Conservation (phyloP, 768 basidiomycete genomes). For the Russula griseocarnosa region DNA sequence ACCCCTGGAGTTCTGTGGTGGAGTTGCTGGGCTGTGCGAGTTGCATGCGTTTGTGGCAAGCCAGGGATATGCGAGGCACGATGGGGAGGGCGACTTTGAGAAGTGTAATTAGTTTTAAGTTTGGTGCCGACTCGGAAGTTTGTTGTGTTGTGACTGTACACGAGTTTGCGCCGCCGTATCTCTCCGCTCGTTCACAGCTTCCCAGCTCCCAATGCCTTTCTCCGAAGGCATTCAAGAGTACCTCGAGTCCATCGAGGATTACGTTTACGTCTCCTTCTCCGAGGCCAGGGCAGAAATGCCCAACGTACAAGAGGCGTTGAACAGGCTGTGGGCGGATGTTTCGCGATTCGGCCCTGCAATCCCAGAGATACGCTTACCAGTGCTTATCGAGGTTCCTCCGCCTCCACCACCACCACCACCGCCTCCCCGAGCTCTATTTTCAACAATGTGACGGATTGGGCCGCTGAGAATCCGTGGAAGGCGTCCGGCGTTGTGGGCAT, state of each 20-base stretch:
- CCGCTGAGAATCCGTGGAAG: conserved; percentile 57
- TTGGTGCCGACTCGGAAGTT: neutral
- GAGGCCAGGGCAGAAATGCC: conserved; percentile 58
- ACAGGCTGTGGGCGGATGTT: conserved; percentile 74
- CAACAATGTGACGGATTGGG: conserved; percentile 49
- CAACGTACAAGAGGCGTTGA: conserved; percentile 58
- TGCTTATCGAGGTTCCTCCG: conserved; percentile 69
- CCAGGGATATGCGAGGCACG: conserved; percentile 61
- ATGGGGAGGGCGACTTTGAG: conserved; percentile 71
- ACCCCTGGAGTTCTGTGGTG: conserved; percentile 58
- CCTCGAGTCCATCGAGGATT: conserved; percentile 67
- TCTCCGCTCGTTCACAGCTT: neutral
- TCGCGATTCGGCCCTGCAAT: conserved; percentile 63
- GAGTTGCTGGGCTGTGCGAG: conserved; percentile 55
- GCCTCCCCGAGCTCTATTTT: conserved; percentile 44
- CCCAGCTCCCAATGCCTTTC: conserved; percentile 20
- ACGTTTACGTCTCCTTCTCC: conserved; percentile 53
- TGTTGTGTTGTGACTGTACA: neutral
- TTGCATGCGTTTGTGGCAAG: conserved; percentile 64
- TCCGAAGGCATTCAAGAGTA: conserved; percentile 25
- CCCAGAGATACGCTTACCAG: conserved; percentile 55
- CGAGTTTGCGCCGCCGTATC: neutral
- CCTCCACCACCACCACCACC: conserved; percentile 48
- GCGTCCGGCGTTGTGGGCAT: conserved; percentile 55
- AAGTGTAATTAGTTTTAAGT: conserved; percentile 39